These are phyloP conservation scores for Trametopsis cervina DNA, from an alignment of 768 basidiomycete genomes.

Conservation along the genomic window DNA sequence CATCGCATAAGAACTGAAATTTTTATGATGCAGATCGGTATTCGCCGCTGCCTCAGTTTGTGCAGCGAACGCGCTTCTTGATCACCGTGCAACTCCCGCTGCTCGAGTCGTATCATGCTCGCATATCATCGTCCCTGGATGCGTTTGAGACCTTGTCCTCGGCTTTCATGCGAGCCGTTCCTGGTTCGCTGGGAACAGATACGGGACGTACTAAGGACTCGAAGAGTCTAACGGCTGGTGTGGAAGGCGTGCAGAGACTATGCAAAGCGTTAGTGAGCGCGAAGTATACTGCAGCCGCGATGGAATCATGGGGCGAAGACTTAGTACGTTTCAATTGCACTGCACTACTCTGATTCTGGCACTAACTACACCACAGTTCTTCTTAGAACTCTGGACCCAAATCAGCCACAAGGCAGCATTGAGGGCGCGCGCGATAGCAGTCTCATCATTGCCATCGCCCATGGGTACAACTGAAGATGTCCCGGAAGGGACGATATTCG, in stretches of 20 bases:
- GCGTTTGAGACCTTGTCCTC: slow-evolving; percentile 92
- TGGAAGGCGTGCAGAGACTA: slow-evolving; percentile 75
- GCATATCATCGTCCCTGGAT: slow-evolving; percentile 80
- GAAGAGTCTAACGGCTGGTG: slow-evolving; percentile 68
- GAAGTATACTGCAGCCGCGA: slow-evolving; percentile 57
- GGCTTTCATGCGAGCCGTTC: slow-evolving; percentile 82
- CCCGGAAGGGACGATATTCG: slow-evolving; percentile 69
- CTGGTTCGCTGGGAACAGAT: slow-evolving; percentile 74
- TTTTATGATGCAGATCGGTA: slow-evolving; percentile 94
- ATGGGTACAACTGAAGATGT: slow-evolving; percentile 26
- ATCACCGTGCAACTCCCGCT: slow-evolving; percentile 80
- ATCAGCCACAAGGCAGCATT: slow-evolving; percentile 57
- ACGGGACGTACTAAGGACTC: slow-evolving; percentile 34
- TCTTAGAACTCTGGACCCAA: slow-evolving; percentile 84
- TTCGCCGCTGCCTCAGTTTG: slow-evolving; percentile 71
- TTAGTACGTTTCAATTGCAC: slow-evolving; percentile 48
- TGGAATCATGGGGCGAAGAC: slow-evolving; percentile 88
- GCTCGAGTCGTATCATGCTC: slow-evolving; percentile 65
- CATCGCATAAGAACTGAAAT: no score
- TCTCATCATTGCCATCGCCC: slow-evolving; percentile 44
- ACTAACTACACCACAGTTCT: slow-evolving; percentile 55
- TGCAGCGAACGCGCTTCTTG: slow-evolving; percentile 80
- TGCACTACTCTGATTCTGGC: background rate
- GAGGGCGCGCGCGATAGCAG: slow-evolving; percentile 44
- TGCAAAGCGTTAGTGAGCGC: slow-evolving; percentile 85